Evolutionary conservation across 257 asterid genomes (phyloP).

Genomic region (Perilla frutescens): DNA sequence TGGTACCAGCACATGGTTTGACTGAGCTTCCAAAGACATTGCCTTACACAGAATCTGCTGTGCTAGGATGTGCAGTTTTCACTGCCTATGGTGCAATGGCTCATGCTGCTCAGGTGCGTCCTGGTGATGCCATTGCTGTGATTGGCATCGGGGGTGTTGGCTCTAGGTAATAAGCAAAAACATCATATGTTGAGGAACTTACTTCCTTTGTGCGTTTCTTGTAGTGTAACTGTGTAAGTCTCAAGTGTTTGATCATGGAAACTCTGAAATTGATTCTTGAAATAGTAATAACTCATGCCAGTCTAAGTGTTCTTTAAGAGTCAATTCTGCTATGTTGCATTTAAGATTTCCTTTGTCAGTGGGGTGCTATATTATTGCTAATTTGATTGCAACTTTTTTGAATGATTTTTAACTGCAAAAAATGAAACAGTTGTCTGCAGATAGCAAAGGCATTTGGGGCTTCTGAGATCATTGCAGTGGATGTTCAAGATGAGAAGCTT

Average conservation of each 20-base stretch:
- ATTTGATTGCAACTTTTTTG: conserved; percentile 19
- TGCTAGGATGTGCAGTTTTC: conserved; percentile 95
- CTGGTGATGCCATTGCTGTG: conserved; percentile 93
- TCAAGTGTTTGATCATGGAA: not conserved
- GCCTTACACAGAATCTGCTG: conserved; percentile 95
- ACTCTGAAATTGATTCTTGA: not conserved
- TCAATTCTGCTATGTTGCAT: conserved; percentile 9
- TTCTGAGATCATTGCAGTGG: conserved; percentile 93
- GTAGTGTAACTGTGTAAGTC: not conserved
- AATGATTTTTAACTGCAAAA: conserved; percentile 43
- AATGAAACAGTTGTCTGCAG: conserved; percentile 85
- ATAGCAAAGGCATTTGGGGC: conserved; percentile 99
- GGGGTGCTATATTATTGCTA: conserved; percentile 20
- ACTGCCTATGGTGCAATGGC: conserved; percentile 99
- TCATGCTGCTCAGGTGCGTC: conserved; percentile 94
- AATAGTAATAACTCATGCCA: conserved; percentile 10
- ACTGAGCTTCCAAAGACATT: conserved; percentile 74
- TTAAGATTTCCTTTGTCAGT: conserved; percentile 3
- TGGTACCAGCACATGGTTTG: conserved; percentile 92
- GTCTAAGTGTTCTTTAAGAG: not conserved
- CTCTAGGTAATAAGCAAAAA: conserved; percentile 67
- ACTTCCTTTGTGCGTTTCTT: conserved; percentile 12
- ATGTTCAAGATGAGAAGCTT: conserved; percentile 91
- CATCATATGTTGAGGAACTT: not conserved
- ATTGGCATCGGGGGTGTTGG: conserved; percentile 99